Percentiles rank a stretch among this genome's conserved stretches.
Conservation (phyloP, 192 early-diverging fungal genomes). For the Hyaloraphidium curvatum region DNA sequence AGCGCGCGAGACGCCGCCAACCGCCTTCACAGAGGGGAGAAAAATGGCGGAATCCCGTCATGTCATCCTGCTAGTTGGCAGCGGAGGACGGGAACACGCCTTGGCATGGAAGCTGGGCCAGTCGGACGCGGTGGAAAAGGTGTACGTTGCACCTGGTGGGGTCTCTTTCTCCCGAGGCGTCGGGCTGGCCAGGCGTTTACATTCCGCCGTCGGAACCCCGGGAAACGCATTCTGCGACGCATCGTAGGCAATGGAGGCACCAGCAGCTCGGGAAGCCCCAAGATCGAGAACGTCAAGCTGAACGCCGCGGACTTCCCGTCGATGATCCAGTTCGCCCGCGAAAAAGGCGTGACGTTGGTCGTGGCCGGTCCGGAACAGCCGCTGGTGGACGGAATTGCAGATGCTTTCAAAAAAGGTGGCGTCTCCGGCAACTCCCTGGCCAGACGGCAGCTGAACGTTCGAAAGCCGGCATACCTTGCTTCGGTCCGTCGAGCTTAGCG, state of each 20-base stretch:
- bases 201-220: background rate
- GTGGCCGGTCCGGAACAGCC: conserved; percentile 94
- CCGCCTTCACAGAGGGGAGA: too few relatives aligned
- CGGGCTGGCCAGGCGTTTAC: background rate
- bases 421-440: conserved; percentile 6
- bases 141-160: conserved; percentile 84
- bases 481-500: conserved; percentile 77
- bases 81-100: conserved; percentile 93
- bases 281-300: conserved; percentile 67
- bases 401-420: conserved; percentile 55
- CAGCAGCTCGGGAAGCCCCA: conserved; percentile 33
- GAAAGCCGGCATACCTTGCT: conserved; percentile 68
- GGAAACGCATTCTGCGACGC: conserved; percentile 3
- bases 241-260: conserved; percentile 85
- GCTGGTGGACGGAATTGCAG: conserved; percentile 75
- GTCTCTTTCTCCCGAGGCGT: background rate
- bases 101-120: conserved; percentile 78
- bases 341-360: conserved; percentile 45
- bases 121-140: conserved; percentile 46
- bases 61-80: conserved; percentile 74
- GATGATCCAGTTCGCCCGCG: conserved; percentile 55
- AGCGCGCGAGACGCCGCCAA: too few relatives aligned
- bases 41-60: too few relatives aligned
- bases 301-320: conserved; percentile 45
- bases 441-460: background rate